These are phyloP conservation scores for Saccharomyces hybrid DNA, from an alignment of 1,139 yeast genomes.

Conservation along the genomic window DNA sequence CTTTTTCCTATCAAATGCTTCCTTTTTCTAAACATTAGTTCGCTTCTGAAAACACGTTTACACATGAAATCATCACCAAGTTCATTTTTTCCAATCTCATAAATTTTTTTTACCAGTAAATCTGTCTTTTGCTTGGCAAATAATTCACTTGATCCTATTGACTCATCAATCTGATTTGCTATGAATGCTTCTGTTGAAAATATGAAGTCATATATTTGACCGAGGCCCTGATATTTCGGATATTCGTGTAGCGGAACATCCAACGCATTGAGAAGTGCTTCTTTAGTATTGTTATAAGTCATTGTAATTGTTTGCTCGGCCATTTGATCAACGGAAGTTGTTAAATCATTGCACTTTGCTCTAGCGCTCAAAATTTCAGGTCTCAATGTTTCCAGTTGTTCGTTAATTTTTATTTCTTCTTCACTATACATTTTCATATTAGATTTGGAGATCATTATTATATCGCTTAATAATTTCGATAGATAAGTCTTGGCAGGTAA, in stretches of 20 bases:
- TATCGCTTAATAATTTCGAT: constrained; percentile 59
- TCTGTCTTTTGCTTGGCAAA: constrained; percentile 58
- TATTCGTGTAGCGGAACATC: constrained; percentile 53
- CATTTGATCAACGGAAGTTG: constrained; percentile 52
- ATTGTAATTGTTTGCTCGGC: constrained; percentile 55
- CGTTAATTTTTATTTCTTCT: constrained; percentile 41
- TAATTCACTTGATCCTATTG: constrained; percentile 61
- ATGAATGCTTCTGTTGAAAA: constrained; percentile 60
- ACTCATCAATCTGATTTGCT: constrained; percentile 52
- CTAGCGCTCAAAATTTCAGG: constrained; percentile 59
- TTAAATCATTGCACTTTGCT: constrained; percentile 45
- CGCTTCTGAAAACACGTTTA: constrained; percentile 65
- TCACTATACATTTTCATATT: constrained; percentile 51
- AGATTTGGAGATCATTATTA: constrained; percentile 49
- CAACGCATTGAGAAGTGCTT: constrained; percentile 48
- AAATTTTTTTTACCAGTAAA: constrained; percentile 54
- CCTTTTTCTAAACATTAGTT: constrained; percentile 75
- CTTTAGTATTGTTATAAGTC: constrained; percentile 55
- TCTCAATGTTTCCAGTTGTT: constrained; percentile 47
- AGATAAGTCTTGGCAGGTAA: constrained; percentile 89
- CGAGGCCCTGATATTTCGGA: constrained; percentile 54
- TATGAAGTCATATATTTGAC: constrained; percentile 66
- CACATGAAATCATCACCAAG: constrained; percentile 54
- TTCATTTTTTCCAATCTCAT: constrained; percentile 50
- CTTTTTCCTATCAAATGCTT: constrained; percentile 57